Base-by-base conservation (phyloP, 2,329 filamentous ascomycete genomes). In the Endothia cerciana region DNA sequence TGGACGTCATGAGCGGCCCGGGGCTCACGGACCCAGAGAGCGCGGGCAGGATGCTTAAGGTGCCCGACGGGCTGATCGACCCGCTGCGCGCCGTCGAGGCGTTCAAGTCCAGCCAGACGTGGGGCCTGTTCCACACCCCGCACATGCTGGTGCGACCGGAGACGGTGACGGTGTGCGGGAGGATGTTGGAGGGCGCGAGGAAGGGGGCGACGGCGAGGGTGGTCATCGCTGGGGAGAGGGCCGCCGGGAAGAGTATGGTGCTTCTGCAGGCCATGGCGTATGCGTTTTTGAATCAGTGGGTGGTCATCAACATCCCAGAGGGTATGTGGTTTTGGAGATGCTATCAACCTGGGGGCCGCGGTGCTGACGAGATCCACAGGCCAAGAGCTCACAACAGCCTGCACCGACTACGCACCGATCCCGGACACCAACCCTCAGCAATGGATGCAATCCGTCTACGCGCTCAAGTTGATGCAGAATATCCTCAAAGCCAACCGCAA, bases 21-120 rank as follows among this genome's bases (percentile, higher is more conserved):
- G 85, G 83, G 53, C 80, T 90, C 78, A 77, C 84, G 22, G 80
- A 84, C 63, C 77, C 80, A 38, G 81, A 82, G 41, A 84, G 86
- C 60, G 79, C 85, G 11, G 92, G 91, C 43, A 85, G 85, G 68
- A 85, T 98, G 38, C 80, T 93, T 62, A 86, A 86, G 1, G 78
- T 98, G 36, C 88, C 91, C 8, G 87, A 88, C 51, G 78, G 80
- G 1, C 80, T 93, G 60, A 85, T 97, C 60, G 93, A 97, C 79
- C 87, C 90, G 76, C 82, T 99, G 80, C 86, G 93, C 72, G 86
- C 89, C n/a, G 83, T 91, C 63, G 92, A 97, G 75, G 93, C 92
- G 3, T 99, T 99, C 83, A 97, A 97, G 85, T 83, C 88, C 28
- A 91, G 88, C 30, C 95, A 98, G 83, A 89, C 87, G 70, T 99